Evolutionary conservation across 2,329 filamentous ascomycete genomes (phyloP), one percentile per base, ranked within the genome.

Genomic region (Drechslerella coelobrocha): DNA sequence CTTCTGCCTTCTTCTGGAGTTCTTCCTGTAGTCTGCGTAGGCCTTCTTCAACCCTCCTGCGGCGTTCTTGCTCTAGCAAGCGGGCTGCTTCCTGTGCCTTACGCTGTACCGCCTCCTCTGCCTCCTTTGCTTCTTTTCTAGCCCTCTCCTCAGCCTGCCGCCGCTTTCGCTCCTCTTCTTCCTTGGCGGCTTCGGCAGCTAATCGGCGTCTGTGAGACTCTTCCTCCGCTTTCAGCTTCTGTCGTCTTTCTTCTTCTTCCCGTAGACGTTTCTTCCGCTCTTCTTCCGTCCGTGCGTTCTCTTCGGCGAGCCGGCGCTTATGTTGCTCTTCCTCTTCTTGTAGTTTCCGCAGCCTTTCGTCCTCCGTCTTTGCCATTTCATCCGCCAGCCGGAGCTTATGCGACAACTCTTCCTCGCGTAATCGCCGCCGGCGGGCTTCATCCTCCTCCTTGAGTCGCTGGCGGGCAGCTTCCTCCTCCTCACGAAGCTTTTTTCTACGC

Each of bases 401-500:
- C 29, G 47, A 63, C 19, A 65, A n/a, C 26, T 66, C 68, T 48
- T 72, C 68, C 27, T 65, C 68, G 17, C 61, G 68, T 8, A 72
- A 21, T 26, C 23, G 53, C 29, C 43, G 57, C 14, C 68, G 24
- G 14, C 60, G 61, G 8, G 41, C 50, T 23, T 61, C 68, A n/a
- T 66, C 68, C 29, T 72, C 61, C n/a, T 61, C 52, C 14, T 66
- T 62, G 37, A 66, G 50, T 2, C 96, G 92, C 0, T 92, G 94
- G 74, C 89, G 89, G 73, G 89, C 87, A 43, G 88, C 88, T 31
- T 89, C 88, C 21, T 91, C 84, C 77, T 96, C 91, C 66, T 92
- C 89, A 80, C 96, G 96, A 6, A 92, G 91, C 77, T 89, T 88
- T 31, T 97, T 82, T 56, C 89, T 88, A 79, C 96, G 91, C 77